Base-by-base conservation (phyloP, 2,329 filamentous ascomycete species). In the Botrytis hyacinthi region DNA sequence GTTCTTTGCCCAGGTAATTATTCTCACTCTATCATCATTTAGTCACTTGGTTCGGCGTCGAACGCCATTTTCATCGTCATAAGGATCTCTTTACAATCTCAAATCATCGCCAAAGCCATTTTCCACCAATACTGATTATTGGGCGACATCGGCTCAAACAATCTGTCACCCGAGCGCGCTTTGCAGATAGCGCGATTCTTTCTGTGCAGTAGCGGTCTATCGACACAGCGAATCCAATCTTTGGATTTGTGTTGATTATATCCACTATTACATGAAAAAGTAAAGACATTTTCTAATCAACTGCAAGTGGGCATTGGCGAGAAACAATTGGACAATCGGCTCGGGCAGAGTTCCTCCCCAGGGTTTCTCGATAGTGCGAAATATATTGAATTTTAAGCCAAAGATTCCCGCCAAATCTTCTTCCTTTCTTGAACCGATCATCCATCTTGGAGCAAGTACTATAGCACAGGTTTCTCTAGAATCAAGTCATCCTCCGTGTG, bases 141-240 rank as follows among this genome's bases (percentile, higher is more conserved):
- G 66, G 66, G 48, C 66, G 66, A 69, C 66, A 57, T 69, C 66
- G 66, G 42, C 22, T 60, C 29, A 18, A 51, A 35, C 46, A 66
- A 44, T 46, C 54, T 46, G 26, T 32, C n/a, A 48, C 29, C n/a
- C 40, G n/a, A 37, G 51, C 57, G 40, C 51, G 40, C 65, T 67
- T 40, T 62, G 57, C 32, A 71, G 59, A 51, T 62, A 71, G 32
- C 44, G 32, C 22, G 29, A 16, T 32, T 65, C n/a, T 40, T 29
- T 46, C 46, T 46, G 42, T 63, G 59, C 69, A 62, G 54, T 63
- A 40, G 69, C 69, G 69, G 69, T 71, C 69, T 71, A 63, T 61
- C 10, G 26, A 71, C 46, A 44, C 40, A 62, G 37, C 54, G 42
- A 48, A 68, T 68, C 32, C 46, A 29, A 54, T 37, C 46, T 54